A percentile compares a stretch with the other conserved stretches of the same genome.
Conservation (phyloP, 2,329 filamentous ascomycete species). For the Aspergillus quadricinctus region DNA sequence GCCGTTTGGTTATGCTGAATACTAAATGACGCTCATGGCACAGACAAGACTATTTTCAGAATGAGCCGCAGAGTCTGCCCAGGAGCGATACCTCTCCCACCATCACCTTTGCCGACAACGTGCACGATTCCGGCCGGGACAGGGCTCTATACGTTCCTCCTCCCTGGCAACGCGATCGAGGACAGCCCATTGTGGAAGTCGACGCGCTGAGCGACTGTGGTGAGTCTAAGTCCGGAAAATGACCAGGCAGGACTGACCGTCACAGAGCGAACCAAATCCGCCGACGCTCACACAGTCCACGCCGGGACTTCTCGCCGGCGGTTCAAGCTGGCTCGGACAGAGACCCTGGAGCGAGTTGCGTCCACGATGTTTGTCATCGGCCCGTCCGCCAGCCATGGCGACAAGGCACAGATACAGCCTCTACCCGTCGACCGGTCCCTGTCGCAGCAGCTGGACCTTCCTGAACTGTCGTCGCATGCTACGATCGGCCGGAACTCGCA, state of each 20-base stretch:
- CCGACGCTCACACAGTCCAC: background rate
- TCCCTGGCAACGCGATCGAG: constrained; percentile 18
- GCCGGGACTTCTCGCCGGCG: background rate
- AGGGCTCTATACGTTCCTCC: constrained; percentile 24
- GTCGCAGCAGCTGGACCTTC: constrained; percentile 27
- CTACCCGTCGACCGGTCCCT: constrained; percentile 3
- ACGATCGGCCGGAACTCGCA: constrained; percentile 46
- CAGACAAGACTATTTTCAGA: background rate
- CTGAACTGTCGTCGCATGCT: constrained; percentile 40
- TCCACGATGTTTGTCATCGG: constrained; percentile 10
- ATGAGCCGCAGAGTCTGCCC: background rate
- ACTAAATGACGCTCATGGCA: background rate
- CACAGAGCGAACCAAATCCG: constrained; percentile 2
- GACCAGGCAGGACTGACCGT: background rate
- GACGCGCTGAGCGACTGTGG: background rate
- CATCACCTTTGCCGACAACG: constrained; percentile 11
- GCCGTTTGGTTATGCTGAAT: background rate
- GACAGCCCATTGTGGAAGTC: constrained; percentile 5
- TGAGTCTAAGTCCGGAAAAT: background rate
- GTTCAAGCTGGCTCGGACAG: background rate
- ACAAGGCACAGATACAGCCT: background rate
- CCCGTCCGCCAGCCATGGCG: constrained; percentile 7
- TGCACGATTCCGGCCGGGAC: background rate
- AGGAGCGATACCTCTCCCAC: background rate
- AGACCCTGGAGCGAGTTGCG: constrained; percentile 6